phyloP scores from a whole-genome alignment of 1,284 basidiomycete species.

The Malassezia obtusa region DNA sequence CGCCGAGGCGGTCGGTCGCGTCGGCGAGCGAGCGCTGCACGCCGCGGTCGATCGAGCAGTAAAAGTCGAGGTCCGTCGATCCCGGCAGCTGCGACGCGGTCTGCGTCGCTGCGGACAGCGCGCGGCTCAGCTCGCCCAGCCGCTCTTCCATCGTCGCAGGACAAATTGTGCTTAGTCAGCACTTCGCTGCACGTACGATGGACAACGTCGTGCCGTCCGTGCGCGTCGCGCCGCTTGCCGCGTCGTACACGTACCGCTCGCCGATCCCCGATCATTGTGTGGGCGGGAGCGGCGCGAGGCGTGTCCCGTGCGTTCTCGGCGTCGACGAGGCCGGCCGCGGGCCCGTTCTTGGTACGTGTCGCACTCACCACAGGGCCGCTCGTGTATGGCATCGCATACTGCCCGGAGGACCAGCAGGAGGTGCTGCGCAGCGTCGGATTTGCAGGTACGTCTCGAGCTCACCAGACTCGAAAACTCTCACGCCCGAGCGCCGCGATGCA shows the following conservation, averaged over 20 bases:
- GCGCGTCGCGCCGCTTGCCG: constrained; percentile 6
- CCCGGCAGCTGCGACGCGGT: constrained; percentile 44
- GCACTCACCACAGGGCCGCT: constrained; percentile 56
- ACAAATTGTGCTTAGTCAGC: constrained; percentile 9
- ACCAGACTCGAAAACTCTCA: constrained; percentile 82
- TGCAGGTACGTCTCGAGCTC: constrained; percentile 56
- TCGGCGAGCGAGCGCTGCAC: constrained; percentile 61
- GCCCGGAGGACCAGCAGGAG: constrained; percentile 67
- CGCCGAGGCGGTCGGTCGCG: constrained; percentile 55
- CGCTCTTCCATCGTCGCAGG: constrained; percentile 12
- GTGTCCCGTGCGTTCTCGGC: constrained; percentile 55
- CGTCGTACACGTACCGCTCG: constrained; percentile 15
- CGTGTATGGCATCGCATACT: constrained; percentile 91
- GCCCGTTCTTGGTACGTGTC: constrained; percentile 65
- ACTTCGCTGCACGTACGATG: not conserved
- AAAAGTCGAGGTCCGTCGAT: constrained; percentile 63
- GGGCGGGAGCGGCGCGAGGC: constrained; percentile 8
- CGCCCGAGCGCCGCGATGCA: constrained; percentile 51
- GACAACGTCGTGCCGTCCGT: constrained; percentile 13
- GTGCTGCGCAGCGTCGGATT: constrained; percentile 73
- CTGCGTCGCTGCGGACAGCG: constrained; percentile 3
- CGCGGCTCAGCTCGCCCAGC: constrained; percentile 4
- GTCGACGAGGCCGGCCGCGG: constrained; percentile 95
- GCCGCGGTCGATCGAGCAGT: constrained; percentile 67
- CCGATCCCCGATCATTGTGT: constrained; percentile 14